Conservation (phyloP, 176 grass and related monocot genomes). For the Juncus inflexus region DNA sequence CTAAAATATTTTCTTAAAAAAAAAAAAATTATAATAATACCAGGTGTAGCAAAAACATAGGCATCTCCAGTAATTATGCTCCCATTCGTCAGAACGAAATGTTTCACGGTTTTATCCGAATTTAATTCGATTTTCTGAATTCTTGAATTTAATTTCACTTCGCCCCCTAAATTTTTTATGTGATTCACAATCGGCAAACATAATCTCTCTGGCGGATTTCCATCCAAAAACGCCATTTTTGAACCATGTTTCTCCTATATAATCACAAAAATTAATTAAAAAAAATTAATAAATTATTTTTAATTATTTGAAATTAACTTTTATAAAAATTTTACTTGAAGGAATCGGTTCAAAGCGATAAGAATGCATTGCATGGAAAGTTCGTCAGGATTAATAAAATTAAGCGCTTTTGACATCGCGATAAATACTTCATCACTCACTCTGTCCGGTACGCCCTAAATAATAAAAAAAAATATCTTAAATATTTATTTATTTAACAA, state of each 20-base stretch:
- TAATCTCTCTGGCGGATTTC: conserved; percentile 89
- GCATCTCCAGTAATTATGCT: conserved; percentile 77
- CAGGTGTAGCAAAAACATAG: conserved; percentile 88
- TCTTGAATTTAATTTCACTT: conserved; percentile 82
- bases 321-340: conserved; percentile 54
- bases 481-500: conserved; percentile 16
- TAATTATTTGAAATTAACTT: too few relatives aligned
- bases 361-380: conserved; percentile 99
- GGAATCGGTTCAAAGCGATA: conserved; percentile 92
- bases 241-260: background rate
- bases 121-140: conserved; percentile 85
- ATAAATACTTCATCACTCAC: conserved; percentile 95
- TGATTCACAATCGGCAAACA: conserved; percentile 94
- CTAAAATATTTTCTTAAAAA: conserved; percentile 2
- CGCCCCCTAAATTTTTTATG: conserved; percentile 78
- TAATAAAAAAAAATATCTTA: conserved; percentile 46
- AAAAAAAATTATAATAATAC: conserved; percentile 35
- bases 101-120: conserved; percentile 81
- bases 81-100: conserved; percentile 67
- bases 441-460: conserved; percentile 85
- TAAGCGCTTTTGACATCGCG: conserved; percentile 97
- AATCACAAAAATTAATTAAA: too few relatives aligned
- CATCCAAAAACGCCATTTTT: conserved; percentile 95
- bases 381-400: conserved; percentile 99
- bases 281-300: too few relatives aligned